Evolutionary conservation across 768 basidiomycete genomes (phyloP), one percentile per base, ranked within the genome.

Genomic region (Hericium rajendrae): DNA sequence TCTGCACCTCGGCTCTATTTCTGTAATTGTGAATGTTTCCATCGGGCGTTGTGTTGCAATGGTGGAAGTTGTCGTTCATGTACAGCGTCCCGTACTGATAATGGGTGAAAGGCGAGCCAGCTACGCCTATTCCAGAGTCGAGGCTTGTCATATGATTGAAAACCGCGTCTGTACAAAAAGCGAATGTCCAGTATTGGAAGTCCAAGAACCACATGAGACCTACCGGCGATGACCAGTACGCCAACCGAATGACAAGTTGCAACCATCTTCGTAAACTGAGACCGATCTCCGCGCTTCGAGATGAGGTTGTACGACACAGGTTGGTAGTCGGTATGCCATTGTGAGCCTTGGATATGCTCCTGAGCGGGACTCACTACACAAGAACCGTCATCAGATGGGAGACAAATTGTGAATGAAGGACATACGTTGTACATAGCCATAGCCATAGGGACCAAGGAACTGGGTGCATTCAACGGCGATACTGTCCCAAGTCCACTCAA

Each of bases 261-360:
- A 43, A 76, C 65, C 75, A 77, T 76, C 53, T 66, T 67, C 10
- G 65, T 57, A 55, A 68, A 85, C 57, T 85, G 81, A 2, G 66
- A 58, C 15, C 82, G 75, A 60, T 79, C 73, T 4, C 85, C 86
- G 0, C 83, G 80, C 67, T 86, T 87, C 0, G 83, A 85, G 1
- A 75, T 82, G 51, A 86, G 66, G 11, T 55, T 84, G 64, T 87
- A 85, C 1, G 84, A 85, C 0, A 85, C 83, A 3, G 81, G 79
- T 57, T 79, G 85, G 62, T 88, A 86, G 65, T 85, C 85, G 0
- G 85, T 86, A 84, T 84, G 87, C 85, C 85, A 87, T 62, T 85
- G 75, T 2, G 70, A 11, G 4, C 84, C 85, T 13, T 69, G 62
- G 46, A 85, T 69, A 62, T 85, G 83, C 61, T 86, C 84, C 57